Conservation (phyloP, 176 grass and related monocot species). For the Oryza meyeriana region DNA sequence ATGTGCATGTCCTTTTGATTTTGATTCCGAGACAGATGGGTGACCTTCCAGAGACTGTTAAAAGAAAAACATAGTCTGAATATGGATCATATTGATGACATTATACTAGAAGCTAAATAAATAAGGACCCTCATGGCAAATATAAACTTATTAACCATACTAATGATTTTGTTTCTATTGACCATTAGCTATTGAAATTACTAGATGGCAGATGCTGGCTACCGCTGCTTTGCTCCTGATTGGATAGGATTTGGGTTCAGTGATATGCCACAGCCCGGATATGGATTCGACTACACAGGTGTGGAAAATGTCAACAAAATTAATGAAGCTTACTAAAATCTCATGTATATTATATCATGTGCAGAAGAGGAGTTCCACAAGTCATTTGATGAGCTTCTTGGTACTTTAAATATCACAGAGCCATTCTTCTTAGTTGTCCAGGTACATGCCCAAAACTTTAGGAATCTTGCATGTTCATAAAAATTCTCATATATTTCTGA, state of each 20-base stretch:
- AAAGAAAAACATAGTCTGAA: background rate
- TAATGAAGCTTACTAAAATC: constrained; percentile 11
- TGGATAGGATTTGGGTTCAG: constrained; percentile 99
- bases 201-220: constrained; percentile 86
- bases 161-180: too few species aligned
- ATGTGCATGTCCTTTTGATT: background rate
- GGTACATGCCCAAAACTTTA: constrained; percentile 39
- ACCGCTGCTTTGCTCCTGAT: constrained; percentile 90
- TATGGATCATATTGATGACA: background rate
- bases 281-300: constrained; percentile 93
- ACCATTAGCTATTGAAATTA: constrained; percentile 39
- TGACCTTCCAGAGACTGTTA: constrained; percentile 5
- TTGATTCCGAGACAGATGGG: background rate
- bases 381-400: constrained; percentile 78
- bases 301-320: constrained; percentile 18
- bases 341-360: constrained; percentile 26
- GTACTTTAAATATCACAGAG: constrained; percentile 57
- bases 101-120: background rate
- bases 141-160: background rate
- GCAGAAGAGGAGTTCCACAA: constrained; percentile 89
- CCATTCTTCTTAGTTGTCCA: constrained; percentile 92
- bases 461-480: background rate
- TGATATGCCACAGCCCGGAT: constrained; percentile 94
- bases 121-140: background rate
- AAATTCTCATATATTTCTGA: background rate